Percentiles rank a stretch among this genome's conserved stretches.
Conservation (phyloP, 768 basidiomycete species). For the Trametes gibbosa region DNA sequence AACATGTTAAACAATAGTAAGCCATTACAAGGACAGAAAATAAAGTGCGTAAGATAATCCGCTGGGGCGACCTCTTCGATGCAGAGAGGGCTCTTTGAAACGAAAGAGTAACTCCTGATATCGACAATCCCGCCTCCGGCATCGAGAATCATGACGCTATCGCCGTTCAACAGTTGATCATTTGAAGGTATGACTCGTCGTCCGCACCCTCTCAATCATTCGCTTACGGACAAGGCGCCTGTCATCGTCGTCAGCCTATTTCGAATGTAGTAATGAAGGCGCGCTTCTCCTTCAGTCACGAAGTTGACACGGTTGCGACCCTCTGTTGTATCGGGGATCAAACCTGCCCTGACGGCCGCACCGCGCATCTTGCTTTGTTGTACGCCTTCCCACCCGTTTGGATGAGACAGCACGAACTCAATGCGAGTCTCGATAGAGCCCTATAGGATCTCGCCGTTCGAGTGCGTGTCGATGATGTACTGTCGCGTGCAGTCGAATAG, state of each 20-base stretch:
- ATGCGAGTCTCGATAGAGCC: slow-evolving; percentile 39
- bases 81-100: slow-evolving; percentile 22
- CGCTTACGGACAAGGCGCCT: slow-evolving; percentile 25
- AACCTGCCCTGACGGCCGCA: slow-evolving; percentile 51
- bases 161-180: slow-evolving; percentile 33
- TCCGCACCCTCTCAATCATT: neutral
- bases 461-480: slow-evolving; percentile 48
- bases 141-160: slow-evolving; percentile 54
- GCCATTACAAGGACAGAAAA: neutral
- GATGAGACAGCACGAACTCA: slow-evolving; percentile 57
- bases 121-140: slow-evolving; percentile 67
- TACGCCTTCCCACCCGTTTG: slow-evolving; percentile 63
- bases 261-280: slow-evolving; percentile 45
- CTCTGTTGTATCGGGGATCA: slow-evolving; percentile 40
- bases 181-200: neutral
- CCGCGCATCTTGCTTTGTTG: slow-evolving; percentile 57
- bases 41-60: slow-evolving; percentile 31
- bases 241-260: slow-evolving; percentile 31
- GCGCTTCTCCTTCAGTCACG: slow-evolving; percentile 59
- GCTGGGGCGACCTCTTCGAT: slow-evolving; percentile 49
- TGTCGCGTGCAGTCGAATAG: slow-evolving; percentile 41
- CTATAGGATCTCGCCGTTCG: slow-evolving; percentile 45
- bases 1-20: too few relatives aligned
- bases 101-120: slow-evolving; percentile 50
- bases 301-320: slow-evolving; percentile 47